These are phyloP conservation scores for Primulina eburnea DNA, from an alignment of 257 asterid species.

Conservation along the genomic window DNA sequence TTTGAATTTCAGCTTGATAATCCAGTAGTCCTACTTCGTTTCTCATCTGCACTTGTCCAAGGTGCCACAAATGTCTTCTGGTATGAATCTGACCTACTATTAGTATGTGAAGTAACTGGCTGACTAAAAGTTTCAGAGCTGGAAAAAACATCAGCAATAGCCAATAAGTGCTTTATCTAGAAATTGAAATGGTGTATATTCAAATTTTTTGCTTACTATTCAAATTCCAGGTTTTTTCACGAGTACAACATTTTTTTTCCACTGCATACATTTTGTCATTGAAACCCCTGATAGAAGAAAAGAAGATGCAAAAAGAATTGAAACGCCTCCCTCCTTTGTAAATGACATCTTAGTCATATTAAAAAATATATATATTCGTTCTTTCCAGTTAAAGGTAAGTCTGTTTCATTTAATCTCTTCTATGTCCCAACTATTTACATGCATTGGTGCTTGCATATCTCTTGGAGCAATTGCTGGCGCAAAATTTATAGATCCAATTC, in stretches of 20 bases:
- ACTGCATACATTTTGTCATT: neutral
- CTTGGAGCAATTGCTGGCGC: too few relatives aligned
- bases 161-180: neutral
- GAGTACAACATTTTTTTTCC: neutral
- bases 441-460: too few relatives aligned
- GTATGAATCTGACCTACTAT: constrained; percentile 44
- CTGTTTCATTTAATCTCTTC: too few relatives aligned
- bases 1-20: constrained; percentile 79
- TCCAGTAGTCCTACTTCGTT: constrained; percentile 78
- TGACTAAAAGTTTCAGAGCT: constrained; percentile 3
- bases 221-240: neutral
- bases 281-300: neutral
- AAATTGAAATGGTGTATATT: neutral
- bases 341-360: neutral
- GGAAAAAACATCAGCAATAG: neutral
- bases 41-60: constrained; percentile 88
- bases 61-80: constrained; percentile 97
- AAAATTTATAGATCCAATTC: too few relatives aligned
- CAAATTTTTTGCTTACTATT: neutral
- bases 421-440: too few relatives aligned
- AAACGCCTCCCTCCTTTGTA: neutral
- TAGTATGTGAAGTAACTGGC: constrained; percentile 16
- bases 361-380: too few relatives aligned
- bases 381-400: too few relatives aligned
- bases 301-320: too few relatives aligned